Conservation (phyloP, 2,329 filamentous ascomycete species). For the Alternaria panax region DNA sequence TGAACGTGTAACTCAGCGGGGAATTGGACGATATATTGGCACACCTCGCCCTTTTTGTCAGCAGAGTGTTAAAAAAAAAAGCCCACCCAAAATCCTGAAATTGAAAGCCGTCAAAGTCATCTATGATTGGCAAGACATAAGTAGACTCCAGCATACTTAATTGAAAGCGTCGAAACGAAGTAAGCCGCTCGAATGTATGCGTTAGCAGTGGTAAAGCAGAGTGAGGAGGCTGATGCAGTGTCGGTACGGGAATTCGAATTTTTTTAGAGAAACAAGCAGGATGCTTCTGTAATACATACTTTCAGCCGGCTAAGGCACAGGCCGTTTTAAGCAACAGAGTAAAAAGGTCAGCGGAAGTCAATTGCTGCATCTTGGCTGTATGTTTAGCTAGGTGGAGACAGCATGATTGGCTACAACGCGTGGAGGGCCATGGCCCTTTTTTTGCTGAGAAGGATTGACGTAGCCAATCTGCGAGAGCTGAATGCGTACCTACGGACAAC, state of each 20-base stretch:
- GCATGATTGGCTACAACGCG: not conserved
- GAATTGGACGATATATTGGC: no score
- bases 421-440: slow-evolving; percentile 9
- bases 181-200: not conserved
- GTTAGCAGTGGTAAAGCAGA: slow-evolving; percentile 7
- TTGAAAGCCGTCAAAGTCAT: not conserved
- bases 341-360: not conserved
- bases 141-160: not conserved
- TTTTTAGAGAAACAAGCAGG: not conserved
- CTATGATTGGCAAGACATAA: slow-evolving; percentile 6
- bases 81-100: not conserved
- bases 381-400: not conserved
- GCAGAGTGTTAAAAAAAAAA: slow-evolving; percentile 9
- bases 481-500: fast-evolving
- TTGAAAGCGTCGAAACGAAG: not conserved
- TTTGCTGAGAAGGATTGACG: not conserved
- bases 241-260: not conserved
- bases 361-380: not conserved
- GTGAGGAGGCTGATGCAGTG: not conserved
- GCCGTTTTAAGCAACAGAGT: not conserved
- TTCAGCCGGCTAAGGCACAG: not conserved
- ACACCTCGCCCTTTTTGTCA: slow-evolving; percentile 10
- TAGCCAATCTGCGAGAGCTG: not conserved
- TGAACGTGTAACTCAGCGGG: no score
- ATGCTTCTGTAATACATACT: slow-evolving; percentile 1